phyloP scores from a whole-genome alignment of 495 filamentous ascomycete genomes.

The Thermothielavioides terrestris region DNA sequence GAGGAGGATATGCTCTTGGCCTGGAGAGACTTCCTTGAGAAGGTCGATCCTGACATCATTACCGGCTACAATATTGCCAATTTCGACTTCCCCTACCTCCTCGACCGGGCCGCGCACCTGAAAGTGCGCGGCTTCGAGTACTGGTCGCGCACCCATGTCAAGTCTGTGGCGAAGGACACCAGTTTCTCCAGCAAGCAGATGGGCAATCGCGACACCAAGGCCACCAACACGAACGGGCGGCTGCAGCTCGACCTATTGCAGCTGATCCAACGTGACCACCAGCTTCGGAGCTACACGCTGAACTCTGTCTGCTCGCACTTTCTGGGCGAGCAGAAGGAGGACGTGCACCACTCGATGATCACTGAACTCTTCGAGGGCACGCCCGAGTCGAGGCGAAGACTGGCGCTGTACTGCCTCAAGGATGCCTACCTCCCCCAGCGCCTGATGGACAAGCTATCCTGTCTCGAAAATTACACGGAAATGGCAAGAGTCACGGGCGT shows the following conservation, averaged over 20 bases:
- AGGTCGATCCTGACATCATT: slow-evolving; percentile 94
- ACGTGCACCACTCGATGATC: slow-evolving; percentile 99
- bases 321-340: slow-evolving; percentile 94
- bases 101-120: slow-evolving; percentile 80
- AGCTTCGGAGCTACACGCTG: slow-evolving; percentile 90
- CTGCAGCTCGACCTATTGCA: slow-evolving; percentile 92
- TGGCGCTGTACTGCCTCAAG: slow-evolving; percentile 96
- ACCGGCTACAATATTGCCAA: slow-evolving; percentile 99
- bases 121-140: slow-evolving; percentile 68
- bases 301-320: slow-evolving; percentile 98
- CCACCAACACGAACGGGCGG: slow-evolving; percentile 88
- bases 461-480: slow-evolving; percentile 95
- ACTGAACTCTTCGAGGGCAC: slow-evolving; percentile 95
- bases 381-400: slow-evolving; percentile 75
- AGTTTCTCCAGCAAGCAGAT: slow-evolving; percentile 98
- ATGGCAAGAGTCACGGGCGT: slow-evolving; percentile 99
- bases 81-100: slow-evolving; percentile 96
- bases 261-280: slow-evolving; percentile 86
- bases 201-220: slow-evolving; percentile 89
- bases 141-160: slow-evolving; percentile 63
- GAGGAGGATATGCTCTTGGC: slow-evolving; percentile 80
- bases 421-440: slow-evolving; percentile 94
- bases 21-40: slow-evolving; percentile 83
- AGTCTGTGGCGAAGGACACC: slow-evolving; percentile 59
- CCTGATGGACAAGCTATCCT: slow-evolving; percentile 95